Evolutionary conservation across 202 grass and related monocot species (phyloP).

Genomic region (Eragrostis tef): DNA sequence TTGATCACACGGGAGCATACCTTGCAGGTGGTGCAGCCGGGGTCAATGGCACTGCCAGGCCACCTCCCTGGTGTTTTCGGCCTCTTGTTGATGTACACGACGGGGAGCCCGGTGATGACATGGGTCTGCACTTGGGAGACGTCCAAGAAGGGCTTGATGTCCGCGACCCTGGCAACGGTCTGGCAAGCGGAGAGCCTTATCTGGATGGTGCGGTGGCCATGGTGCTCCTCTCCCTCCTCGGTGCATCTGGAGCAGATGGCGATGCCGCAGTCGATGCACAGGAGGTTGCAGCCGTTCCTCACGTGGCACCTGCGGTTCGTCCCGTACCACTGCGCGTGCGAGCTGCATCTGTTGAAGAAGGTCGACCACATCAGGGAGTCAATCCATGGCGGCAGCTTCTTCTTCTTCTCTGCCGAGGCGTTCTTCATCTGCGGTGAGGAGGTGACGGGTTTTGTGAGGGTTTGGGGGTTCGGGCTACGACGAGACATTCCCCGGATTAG

Average conservation of each 20-base stretch:
- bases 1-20: neutral
- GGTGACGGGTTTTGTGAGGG: neutral
- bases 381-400: neutral
- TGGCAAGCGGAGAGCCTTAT: neutral
- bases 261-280: neutral
- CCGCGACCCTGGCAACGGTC: neutral
- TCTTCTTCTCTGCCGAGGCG: neutral
- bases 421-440: neutral
- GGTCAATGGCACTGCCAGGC: neutral
- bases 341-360: neutral
- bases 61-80: neutral
- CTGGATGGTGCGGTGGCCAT: neutral
- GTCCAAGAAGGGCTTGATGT: neutral
- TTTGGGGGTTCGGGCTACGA: neutral
- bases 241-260: neutral
- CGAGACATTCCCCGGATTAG: neutral
- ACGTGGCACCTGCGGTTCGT: neutral
- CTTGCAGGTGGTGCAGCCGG: neutral
- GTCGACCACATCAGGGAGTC: neutral
- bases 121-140: neutral
- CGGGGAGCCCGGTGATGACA: neutral
- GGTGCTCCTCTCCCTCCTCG: neutral
- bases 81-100: neutral
- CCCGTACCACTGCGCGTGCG: neutral
- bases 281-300: neutral